These are phyloP conservation scores for Pythium rhizo-oryzae DNA, from an alignment of 352 stramenopile genomes.

Conservation along the genomic window DNA sequence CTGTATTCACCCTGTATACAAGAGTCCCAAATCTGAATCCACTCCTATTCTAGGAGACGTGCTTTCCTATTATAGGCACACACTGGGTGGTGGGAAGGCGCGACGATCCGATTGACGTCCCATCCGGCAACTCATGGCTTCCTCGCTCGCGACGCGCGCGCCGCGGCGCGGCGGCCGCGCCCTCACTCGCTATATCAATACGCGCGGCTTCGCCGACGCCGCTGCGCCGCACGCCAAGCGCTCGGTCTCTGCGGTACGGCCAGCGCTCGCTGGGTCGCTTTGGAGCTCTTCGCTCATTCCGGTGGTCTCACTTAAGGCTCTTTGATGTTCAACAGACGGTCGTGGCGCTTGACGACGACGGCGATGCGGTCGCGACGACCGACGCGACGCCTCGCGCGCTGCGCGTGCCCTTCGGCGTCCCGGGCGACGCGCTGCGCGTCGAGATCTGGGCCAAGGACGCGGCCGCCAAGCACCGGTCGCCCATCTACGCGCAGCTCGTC, in stretches of 20 bases:
- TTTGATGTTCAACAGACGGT: slow-evolving; percentile 2
- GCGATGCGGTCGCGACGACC: slow-evolving; percentile 46
- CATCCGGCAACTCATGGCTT: background rate
- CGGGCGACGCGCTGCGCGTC: slow-evolving; percentile 46
- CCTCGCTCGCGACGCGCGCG: background rate
- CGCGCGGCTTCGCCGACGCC: background rate
- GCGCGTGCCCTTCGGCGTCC: slow-evolving; percentile 57
- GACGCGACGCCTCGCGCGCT: slow-evolving; percentile 24
- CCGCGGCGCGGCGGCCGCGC: background rate
- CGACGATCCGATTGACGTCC: too few species aligned
- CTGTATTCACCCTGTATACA: too few species aligned
- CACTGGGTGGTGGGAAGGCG: too few species aligned
- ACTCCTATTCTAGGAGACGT: too few species aligned
- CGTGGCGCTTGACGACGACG: slow-evolving; percentile 40
- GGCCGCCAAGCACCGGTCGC: slow-evolving; percentile 30
- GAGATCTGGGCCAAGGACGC: slow-evolving; percentile 62
- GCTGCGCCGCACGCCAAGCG: slow-evolving; percentile 17
- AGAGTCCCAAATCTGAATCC: too few species aligned
- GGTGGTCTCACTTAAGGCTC: background rate
- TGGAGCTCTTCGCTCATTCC: background rate
- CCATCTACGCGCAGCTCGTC: slow-evolving; percentile 45
- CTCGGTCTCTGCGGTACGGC: slow-evolving; percentile 17
- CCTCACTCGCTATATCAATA: slow-evolving; percentile 2
- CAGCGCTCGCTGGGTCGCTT: background rate
- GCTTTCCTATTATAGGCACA: too few species aligned